Conservation (phyloP, 169 alveolate genomes). For the Cyclospora cayetanensis region DNA sequence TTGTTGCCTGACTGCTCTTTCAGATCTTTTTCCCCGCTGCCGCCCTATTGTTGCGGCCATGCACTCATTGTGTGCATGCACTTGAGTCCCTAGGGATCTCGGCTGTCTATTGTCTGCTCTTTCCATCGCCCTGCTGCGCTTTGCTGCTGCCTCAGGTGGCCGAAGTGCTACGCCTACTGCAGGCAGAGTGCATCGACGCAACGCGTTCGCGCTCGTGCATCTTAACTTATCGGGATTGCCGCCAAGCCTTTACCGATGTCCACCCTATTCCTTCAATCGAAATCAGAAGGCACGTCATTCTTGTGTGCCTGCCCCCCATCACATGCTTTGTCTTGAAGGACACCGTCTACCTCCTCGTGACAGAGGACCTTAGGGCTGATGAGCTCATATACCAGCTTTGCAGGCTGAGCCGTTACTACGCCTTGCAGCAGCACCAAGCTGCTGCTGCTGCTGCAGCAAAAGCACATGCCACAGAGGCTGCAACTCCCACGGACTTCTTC, state of each 20-base stretch:
- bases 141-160: slow-evolving; percentile 67
- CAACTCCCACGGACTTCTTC: too few species aligned
- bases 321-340: slow-evolving; percentile 78
- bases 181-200: slow-evolving; percentile 26
- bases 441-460: neutral
- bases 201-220: slow-evolving; percentile 73
- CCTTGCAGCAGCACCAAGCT: neutral
- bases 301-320: slow-evolving; percentile 83
- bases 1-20: too few species aligned
- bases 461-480: neutral
- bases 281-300: slow-evolving; percentile 83
- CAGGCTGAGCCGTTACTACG: slow-evolving; percentile 22
- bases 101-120: neutral
- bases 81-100: too few species aligned
- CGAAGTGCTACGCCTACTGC: slow-evolving; percentile 48
- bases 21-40: too few species aligned
- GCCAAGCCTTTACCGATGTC: slow-evolving; percentile 84
- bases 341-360: slow-evolving; percentile 72
- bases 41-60: too few species aligned
- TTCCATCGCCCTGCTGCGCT: neutral
- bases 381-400: slow-evolving; percentile 69
- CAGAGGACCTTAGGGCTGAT: slow-evolving; percentile 70
- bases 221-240: slow-evolving; percentile 87
- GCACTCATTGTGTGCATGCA: too few species aligned
- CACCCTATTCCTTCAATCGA: slow-evolving; percentile 85